These are phyloP conservation scores for Buddleja alternifolia DNA, from an alignment of 257 asterid genomes.

Conservation along the genomic window DNA sequence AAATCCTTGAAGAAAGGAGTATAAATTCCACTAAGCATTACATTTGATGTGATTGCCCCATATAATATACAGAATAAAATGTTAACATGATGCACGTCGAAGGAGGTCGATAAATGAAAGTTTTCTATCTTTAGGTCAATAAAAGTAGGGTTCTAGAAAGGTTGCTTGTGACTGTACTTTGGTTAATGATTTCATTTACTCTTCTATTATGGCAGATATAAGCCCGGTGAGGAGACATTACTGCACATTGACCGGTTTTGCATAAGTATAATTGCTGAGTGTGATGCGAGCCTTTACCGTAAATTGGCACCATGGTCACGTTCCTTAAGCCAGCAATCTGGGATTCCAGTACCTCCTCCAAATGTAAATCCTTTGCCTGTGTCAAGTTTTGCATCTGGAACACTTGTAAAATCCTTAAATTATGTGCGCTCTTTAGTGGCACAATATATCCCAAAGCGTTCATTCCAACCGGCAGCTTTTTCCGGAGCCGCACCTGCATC, in stretches of 20 bases:
- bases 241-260: conserved; percentile 94
- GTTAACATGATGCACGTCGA: conserved; percentile 1
- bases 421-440: conserved; percentile 94
- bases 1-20: not conserved
- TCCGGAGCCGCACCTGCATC: conserved; percentile 90
- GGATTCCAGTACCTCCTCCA: conserved; percentile 49
- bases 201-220: conserved; percentile 68
- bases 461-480: conserved; percentile 95
- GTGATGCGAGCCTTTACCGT: conserved; percentile 71
- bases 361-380: conserved; percentile 79
- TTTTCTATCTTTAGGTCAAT: conserved; percentile 12
- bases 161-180: conserved; percentile 29
- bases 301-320: conserved; percentile 76
- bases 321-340: conserved; percentile 70
- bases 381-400: conserved; percentile 86
- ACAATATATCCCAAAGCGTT: conserved; percentile 89
- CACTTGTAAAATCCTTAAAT: conserved; percentile 88
- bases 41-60: not conserved
- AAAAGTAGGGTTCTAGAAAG: conserved; percentile 9
- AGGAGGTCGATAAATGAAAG: conserved; percentile 6
- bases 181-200: conserved; percentile 27
- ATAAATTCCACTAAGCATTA: conserved; percentile 9
- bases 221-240: conserved; percentile 96
- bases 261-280: conserved; percentile 83
- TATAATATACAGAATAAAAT: not conserved